Evolutionary conservation across 106 monocot species (phyloP).

Genomic region (Iris macrosiphon): DNA sequence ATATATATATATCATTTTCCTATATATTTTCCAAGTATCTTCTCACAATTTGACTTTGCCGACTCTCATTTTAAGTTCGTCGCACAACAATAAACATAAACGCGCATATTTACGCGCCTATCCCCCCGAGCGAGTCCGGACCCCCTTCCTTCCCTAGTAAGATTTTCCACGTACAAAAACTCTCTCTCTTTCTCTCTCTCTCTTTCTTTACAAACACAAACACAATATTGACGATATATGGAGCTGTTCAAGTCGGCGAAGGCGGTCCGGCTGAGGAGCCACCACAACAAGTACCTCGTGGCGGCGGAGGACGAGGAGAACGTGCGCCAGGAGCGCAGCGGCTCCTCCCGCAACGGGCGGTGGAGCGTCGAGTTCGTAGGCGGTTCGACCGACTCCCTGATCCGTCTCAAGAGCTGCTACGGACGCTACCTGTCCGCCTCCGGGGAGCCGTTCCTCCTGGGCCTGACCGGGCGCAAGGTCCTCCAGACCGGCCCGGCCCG

Average conservation of each 20-base stretch:
- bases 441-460: slow-evolving; percentile 37
- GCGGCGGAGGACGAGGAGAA: slow-evolving; percentile 54
- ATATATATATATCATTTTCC: too few relatives aligned
- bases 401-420: slow-evolving; percentile 38
- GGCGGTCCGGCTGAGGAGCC: slow-evolving; percentile 40
- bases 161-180: too few relatives aligned
- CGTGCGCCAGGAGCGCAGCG: slow-evolving; percentile 45
- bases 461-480: slow-evolving; percentile 47
- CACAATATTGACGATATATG: too few relatives aligned
- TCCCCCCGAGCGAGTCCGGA: too few relatives aligned
- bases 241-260: slow-evolving; percentile 47
- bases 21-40: too few relatives aligned
- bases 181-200: too few relatives aligned
- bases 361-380: slow-evolving; percentile 4
- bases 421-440: slow-evolving; percentile 44
- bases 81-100: too few relatives aligned
- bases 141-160: too few relatives aligned
- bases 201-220: too few relatives aligned
- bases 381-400: neutral
- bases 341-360: slow-evolving; percentile 1
- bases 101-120: too few relatives aligned
- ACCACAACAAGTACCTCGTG: slow-evolving; percentile 55
- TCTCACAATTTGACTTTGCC: too few relatives aligned
- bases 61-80: too few relatives aligned
- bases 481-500: slow-evolving; percentile 23